Evolutionary conservation across 768 basidiomycete species (phyloP).

Genomic region (Tricholoma sp.): DNA sequence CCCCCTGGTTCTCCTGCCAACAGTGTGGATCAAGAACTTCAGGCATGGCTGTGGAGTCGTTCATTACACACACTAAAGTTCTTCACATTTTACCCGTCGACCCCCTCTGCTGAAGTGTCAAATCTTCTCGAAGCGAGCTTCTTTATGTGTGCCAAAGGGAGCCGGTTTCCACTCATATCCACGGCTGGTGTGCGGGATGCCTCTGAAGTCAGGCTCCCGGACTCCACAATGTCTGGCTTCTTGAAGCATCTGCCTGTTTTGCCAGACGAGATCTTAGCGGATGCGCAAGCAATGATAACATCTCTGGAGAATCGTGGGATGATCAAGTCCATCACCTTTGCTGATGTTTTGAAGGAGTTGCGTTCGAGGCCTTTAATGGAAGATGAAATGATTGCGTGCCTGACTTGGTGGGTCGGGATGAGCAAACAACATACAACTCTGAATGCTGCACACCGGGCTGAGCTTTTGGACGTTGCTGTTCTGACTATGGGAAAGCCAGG

Average conservation of each 20-base stretch:
- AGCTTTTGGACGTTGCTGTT: constrained; percentile 71
- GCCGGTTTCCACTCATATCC: constrained; percentile 67
- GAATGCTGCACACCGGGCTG: constrained; percentile 41
- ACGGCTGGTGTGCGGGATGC: constrained; percentile 66
- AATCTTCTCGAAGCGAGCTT: constrained; percentile 69
- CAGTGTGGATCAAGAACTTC: constrained; percentile 35
- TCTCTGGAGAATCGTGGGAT: constrained; percentile 57
- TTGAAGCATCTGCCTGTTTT: constrained; percentile 74
- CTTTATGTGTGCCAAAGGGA: constrained; percentile 53
- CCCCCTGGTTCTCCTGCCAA: constrained; percentile 22
- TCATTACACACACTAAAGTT: constrained; percentile 81
- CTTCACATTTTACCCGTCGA: constrained; percentile 86
- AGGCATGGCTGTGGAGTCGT: constrained; percentile 48
- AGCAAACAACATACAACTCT: constrained; percentile 26
- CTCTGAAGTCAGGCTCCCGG: constrained; percentile 66
- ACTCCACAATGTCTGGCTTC: constrained; percentile 66
- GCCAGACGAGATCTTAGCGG: constrained; percentile 51
- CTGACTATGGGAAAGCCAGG: constrained; percentile 36
- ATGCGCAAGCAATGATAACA: constrained; percentile 56
- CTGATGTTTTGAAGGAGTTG: constrained; percentile 80
- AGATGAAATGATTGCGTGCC: constrained; percentile 72
- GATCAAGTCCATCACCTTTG: constrained; percentile 70
- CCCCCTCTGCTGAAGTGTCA: constrained; percentile 80
- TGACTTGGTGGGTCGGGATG: constrained; percentile 78
- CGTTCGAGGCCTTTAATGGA: constrained; percentile 62